These are phyloP conservation scores for Aristolochia contorta DNA, from an alignment of 164 flowering plant species.

Conservation along the genomic window DNA sequence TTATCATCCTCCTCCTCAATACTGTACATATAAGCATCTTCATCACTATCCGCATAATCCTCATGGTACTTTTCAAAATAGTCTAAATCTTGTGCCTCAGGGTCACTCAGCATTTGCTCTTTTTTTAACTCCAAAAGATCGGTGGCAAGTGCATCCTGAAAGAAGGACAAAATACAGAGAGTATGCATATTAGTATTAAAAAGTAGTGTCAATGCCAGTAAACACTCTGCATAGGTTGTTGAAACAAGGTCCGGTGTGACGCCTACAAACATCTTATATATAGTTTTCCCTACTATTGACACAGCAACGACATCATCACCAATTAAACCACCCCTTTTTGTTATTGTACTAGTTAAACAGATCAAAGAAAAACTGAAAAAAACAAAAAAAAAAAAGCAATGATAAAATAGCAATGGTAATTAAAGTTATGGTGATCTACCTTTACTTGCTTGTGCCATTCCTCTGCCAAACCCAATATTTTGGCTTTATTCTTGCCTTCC, in stretches of 20 bases:
- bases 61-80: constrained; percentile 1
- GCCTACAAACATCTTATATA: too few species aligned
- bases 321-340: too few species aligned
- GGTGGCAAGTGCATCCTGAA: constrained; percentile 5
- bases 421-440: background rate
- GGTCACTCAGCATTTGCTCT: background rate
- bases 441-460: constrained; percentile 1
- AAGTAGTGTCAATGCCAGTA: too few species aligned
- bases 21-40: background rate
- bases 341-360: background rate
- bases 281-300: too few species aligned
- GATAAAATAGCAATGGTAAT: background rate
- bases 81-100: constrained; percentile 1
- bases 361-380: background rate
- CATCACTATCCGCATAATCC: constrained; percentile 1
- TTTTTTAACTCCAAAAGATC: background rate
- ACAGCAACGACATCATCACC: too few species aligned
- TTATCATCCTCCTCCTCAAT: background rate
- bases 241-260: too few species aligned
- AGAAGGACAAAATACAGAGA: background rate
- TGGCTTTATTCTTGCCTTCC: constrained; percentile 5
- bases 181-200: background rate
- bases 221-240: too few species aligned
- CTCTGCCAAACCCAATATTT: background rate
- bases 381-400: background rate